These are phyloP conservation scores for Ophiocordyceps robertsii DNA, from an alignment of 2,329 filamentous ascomycete genomes.

Conservation along the genomic window DNA sequence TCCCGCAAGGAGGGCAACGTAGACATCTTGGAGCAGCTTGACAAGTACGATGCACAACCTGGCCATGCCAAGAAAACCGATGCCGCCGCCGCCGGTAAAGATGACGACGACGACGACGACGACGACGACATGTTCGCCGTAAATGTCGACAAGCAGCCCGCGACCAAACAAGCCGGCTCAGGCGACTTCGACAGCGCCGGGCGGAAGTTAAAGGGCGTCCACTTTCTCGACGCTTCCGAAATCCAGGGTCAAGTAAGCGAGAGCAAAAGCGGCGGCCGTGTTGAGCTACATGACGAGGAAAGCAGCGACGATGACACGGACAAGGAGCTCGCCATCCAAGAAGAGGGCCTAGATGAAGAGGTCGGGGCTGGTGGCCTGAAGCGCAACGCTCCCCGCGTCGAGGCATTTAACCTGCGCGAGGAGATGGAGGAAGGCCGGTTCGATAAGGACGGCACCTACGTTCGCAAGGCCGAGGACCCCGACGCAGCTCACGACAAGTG, in stretches of 20 bases:
- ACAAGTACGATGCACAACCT: slow-evolving; percentile 36
- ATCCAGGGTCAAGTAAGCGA: slow-evolving; percentile 69
- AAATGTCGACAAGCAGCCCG: slow-evolving; percentile 39
- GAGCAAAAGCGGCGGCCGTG: slow-evolving; percentile 61
- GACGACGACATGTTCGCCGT: slow-evolving; percentile 78
- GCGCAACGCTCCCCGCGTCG: slow-evolving; percentile 82
- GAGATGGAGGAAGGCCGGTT: slow-evolving; percentile 91
- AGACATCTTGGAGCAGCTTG: slow-evolving; percentile 36
- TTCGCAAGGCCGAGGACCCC: slow-evolving; percentile 77
- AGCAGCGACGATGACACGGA: slow-evolving; percentile 53
- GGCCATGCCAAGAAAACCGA: slow-evolving; percentile 17
- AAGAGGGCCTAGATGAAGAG: slow-evolving; percentile 73
- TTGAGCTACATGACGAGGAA: slow-evolving; percentile 45
- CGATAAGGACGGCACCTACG: slow-evolving; percentile 81
- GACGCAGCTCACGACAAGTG: slow-evolving; percentile 86
- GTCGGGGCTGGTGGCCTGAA: slow-evolving; percentile 84
- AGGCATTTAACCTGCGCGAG: slow-evolving; percentile 85
- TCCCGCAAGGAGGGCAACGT: slow-evolving; percentile 38
- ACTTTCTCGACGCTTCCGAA: slow-evolving; percentile 41
- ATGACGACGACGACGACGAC: slow-evolving; percentile 39
- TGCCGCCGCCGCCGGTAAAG: slow-evolving; percentile 12
- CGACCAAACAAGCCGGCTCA: slow-evolving; percentile 12
- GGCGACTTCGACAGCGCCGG: slow-evolving; percentile 19
- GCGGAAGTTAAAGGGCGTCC: slow-evolving; percentile 50
- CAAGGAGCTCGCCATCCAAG: slow-evolving; percentile 56